A percentile compares a stretch with the other conserved stretches of the same genome.
These are phyloP conservation scores for Trametopsis cervina DNA, from an alignment of 768 basidiomycete species.

Conservation along the genomic window DNA sequence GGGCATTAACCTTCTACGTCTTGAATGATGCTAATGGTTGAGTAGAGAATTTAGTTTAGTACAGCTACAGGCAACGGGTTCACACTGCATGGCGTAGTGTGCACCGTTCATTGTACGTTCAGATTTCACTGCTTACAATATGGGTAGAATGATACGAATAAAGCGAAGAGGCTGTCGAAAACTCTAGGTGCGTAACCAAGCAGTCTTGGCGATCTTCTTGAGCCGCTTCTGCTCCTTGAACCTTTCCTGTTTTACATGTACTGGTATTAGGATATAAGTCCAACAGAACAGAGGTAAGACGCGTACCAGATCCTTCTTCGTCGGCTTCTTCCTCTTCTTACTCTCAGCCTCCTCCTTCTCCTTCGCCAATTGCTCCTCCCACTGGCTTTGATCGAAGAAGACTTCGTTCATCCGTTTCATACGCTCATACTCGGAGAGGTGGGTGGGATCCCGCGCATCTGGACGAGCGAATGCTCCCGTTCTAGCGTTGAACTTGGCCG, in stretches of 20 bases:
- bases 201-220: conserved; percentile 86
- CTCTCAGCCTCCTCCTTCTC: conserved; percentile 41
- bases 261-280: conserved; percentile 11
- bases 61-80: no score
- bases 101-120: no score
- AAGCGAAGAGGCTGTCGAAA: no score
- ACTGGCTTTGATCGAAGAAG: conserved; percentile 78
- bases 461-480: conserved; percentile 67
- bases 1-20: no score
- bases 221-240: conserved; percentile 76
- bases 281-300: conserved; percentile 22
- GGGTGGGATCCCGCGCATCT: conserved; percentile 65
- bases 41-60: no score
- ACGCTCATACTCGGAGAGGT: conserved; percentile 76
- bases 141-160: no score
- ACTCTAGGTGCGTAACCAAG: conserved; percentile 73
- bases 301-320: conserved; percentile 75
- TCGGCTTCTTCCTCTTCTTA: conserved; percentile 71
- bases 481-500: conserved; percentile 77
- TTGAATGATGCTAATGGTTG: no score
- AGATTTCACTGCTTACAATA: no score
- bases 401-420: conserved; percentile 83
- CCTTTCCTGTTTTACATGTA: conserved; percentile 49
- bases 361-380: conserved; percentile 52
- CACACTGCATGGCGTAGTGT: no score